Evolutionary conservation across 2,329 filamentous ascomycete species (phyloP), one percentile per base, ranked within the genome.

Genomic region (Claviceps pusilla): DNA sequence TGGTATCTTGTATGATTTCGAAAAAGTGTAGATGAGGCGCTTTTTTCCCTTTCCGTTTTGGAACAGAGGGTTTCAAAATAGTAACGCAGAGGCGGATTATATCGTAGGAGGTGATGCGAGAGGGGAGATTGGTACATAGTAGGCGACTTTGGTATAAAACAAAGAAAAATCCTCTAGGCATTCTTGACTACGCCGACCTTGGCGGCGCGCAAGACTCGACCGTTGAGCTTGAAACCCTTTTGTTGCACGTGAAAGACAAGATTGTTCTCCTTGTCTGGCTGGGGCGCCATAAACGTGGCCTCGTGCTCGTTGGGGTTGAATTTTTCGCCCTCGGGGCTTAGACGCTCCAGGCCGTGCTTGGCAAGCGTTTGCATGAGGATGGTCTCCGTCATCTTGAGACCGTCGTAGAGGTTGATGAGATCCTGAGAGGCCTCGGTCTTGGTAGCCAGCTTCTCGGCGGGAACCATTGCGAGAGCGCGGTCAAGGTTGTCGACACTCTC

Each of bases 131-230:
- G 37, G n/a, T 19, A 28, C 12, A 41, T 46, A 12, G 19, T 29
- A 33, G 35, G 16, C 50, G 29, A 48, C 14, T n/a, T 4, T 10
- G 42, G 6, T 50, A 29, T 19, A 19, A 19, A 19, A 19, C 1
- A 19, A 19, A 19, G 19, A 10, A 29, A 14, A 29, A 45, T n/a
- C 6, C 19, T 49, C 19, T 72, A 75, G 62, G 70, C 68, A 74
- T 93, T 95, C 80, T 93, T 95, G 60, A 95, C 90, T 55, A 96
- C 89, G 66, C 91, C 90, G 59, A 97, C 91, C 79, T 97, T 95
- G 66, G 91, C 89, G 59, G 91, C 89, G 69, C 93, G 82, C 64
- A 98, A 72, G 55, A 95, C 78, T 57, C 93, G 79, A 57, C 91
- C 90, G 68, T 98, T 97, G 59, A 97, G 80, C 71, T 82, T 83